Base-by-base conservation (phyloP, 2,329 filamentous ascomycete species). In the Cercospora nicotianae region DNA sequence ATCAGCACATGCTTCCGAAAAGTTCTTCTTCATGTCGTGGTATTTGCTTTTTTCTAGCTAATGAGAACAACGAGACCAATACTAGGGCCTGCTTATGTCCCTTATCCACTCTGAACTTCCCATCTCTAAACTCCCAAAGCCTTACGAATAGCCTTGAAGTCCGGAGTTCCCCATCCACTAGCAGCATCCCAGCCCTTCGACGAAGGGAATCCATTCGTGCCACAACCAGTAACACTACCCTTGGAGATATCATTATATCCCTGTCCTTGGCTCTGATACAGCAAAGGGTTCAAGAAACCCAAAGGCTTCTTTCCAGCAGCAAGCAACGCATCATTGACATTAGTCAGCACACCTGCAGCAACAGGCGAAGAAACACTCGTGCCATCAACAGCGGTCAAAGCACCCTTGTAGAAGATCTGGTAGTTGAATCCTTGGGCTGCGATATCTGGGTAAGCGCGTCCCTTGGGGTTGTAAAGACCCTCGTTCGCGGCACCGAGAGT, bases 301-400 rank as follows among this genome's bases (percentile, higher is more conserved):
- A 89, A 77, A 0, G 81, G 76, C 0, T 82, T 74, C 74, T 85
- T 83, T 5, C 84, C 84, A 6, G 77, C 79, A 0, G 81, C 79
- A 31, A 89, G 75, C 45, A 87, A 80, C 1, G 85, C 87, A 72
- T 90, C 88, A 71, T 91, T 91, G 68, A 91, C 79, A 3, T 90
- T 82, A 1, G 86, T 81, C 0, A 81, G 77, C 18, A 89, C 76
- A 28, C 82, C 85, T 0, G 86, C 85, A 26, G 87, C 86, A 0
- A 87, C 79, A 0, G 90, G 90, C 0, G 86, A 78, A 0, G 88
- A 84, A 33, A 87, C 85, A 26, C 82, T 84, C 5, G 73, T 77
- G 16, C 87, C 86, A n/a, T 81, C 82, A 26, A 86, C 74, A 5
- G 75, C 72, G 3, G 84, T 86, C 10, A 81, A 77, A 0, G 73